Conservation (phyloP, 495 filamentous ascomycete species). For the Zalerion maritima region DNA sequence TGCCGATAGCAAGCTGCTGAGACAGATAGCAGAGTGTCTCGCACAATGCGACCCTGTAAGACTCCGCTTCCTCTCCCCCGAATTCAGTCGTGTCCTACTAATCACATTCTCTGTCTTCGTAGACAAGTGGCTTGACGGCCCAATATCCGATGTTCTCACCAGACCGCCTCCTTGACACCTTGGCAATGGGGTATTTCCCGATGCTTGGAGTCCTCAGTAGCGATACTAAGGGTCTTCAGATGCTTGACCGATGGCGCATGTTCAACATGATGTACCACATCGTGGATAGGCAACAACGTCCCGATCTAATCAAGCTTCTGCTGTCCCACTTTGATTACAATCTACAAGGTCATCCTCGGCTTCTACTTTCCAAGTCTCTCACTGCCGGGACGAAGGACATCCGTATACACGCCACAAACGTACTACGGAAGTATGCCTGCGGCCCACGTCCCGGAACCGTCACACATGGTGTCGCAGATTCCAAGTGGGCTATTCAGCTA, state of each 20-base stretch:
- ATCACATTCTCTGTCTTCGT: constrained; percentile 8
- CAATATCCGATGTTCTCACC: constrained; percentile 74
- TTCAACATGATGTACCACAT: constrained; percentile 99
- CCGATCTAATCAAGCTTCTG: constrained; percentile 77
- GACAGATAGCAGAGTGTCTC: constrained; percentile 88
- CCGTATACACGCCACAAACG: constrained; percentile 69
- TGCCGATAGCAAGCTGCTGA: constrained; percentile 77
- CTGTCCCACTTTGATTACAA: constrained; percentile 85
- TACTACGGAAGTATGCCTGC: constrained; percentile 69
- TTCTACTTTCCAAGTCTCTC: constrained; percentile 83
- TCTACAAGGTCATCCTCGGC: constrained; percentile 69
- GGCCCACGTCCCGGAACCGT: constrained; percentile 24
- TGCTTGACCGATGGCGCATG: constrained; percentile 93
- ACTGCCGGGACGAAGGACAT: constrained; percentile 86
- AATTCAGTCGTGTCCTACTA: neutral
- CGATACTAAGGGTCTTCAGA: constrained; percentile 65
- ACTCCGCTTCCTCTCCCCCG: constrained; percentile 2
- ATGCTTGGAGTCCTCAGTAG: constrained; percentile 77
- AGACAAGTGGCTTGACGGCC: constrained; percentile 81
- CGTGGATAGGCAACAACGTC: constrained; percentile 74
- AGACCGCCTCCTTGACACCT: constrained; percentile 65
- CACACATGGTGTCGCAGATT: constrained; percentile 24
- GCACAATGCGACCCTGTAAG: constrained; percentile 70
- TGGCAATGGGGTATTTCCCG: constrained; percentile 85
- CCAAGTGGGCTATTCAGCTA: constrained; percentile 90